These are phyloP conservation scores for Cutaneotrichosporon cutaneum DNA, from an alignment of 1,284 basidiomycete genomes.

Conservation along the genomic window DNA sequence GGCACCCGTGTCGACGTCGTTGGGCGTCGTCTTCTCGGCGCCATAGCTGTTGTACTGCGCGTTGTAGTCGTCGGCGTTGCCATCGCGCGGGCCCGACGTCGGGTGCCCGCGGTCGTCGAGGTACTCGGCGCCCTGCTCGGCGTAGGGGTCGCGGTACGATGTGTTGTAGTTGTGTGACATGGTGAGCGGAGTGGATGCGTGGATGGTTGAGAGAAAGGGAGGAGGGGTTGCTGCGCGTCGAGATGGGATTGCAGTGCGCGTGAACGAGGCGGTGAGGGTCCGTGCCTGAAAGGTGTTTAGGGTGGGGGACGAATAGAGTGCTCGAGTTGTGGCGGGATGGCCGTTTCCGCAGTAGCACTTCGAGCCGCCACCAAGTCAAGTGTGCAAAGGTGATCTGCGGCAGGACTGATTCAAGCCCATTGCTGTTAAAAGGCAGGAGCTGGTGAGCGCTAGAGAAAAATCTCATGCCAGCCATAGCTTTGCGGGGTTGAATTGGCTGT, in stretches of 20 bases:
- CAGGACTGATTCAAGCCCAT: too few species aligned
- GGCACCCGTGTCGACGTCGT: constrained; percentile 12
- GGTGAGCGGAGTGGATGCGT: constrained; percentile 2
- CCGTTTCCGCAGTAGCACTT: too few species aligned
- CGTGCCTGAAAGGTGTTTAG: neutral
- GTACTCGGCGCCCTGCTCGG: constrained; percentile 17
- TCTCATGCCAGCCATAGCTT: too few species aligned
- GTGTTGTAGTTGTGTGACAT: constrained; percentile 19
- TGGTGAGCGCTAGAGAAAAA: too few species aligned
- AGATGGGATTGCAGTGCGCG: constrained; percentile 8
- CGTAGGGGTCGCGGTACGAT: constrained; percentile 25
- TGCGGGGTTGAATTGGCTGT: too few species aligned
- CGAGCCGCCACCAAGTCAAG: too few species aligned
- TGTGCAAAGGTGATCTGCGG: too few species aligned
- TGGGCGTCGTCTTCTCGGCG: constrained; percentile 30
- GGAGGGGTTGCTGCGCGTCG: neutral
- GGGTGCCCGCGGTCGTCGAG: constrained; percentile 14
- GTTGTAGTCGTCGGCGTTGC: constrained; percentile 5
- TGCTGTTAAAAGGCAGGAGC: too few species aligned
- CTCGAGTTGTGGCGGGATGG: too few species aligned
- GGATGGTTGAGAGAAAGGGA: neutral
- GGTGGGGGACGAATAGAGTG: neutral
- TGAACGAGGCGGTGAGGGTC: neutral
- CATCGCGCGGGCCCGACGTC: neutral
- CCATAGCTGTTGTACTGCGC: constrained; percentile 14